Evolutionary conservation across 805 yeast species (phyloP), one percentile per base, ranked within the genome.

Genomic region (Ogataea nitratoaversa): DNA sequence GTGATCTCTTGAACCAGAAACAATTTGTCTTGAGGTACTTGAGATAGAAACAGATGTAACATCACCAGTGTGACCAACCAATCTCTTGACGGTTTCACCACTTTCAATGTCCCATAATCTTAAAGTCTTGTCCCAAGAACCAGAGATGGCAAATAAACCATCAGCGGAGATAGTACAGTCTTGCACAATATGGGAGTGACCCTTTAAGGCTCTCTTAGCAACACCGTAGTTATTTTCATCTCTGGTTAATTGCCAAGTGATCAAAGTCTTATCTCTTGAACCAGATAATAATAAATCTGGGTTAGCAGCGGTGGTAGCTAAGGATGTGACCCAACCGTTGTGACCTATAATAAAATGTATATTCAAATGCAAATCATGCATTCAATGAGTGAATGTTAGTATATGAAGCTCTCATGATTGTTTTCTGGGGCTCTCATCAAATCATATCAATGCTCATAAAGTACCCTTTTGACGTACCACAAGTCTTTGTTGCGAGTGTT

Each of bases 81-180:
- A 93, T 77, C 96, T 90, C 70, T 80, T 80, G 71, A 89, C 77
- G 66, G 89, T 82, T 72, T 81, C 87, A 78, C 98, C 99, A 62
- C 90, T 78, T 69, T 82, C 82, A 63, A 93, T 79, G 71, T 88
- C 89, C 99, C 99, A 93, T 67, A 93, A 83, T 81, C 98, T 91
- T 70, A 95, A 79, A 67, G 99, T 90, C 79, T 85, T 88, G 74
- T 93, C 99, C 99, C 99, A 93, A 63, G 99, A 93, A 65, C 95
- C 96, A 53, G 99, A 93, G 70, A 93, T 77, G 66, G 97, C 98
- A 79, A 81, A 91, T 66, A 83, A 81, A 71, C 98, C 98, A 69
- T 93, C 99, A 67, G 95, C 89, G 54, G 98, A 87, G 75, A 93
- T 84, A 68, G 93, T 86, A 70, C 89, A 91, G 69, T 93, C 99